Evolutionary conservation across 202 grass and related monocot species (phyloP), one percentile per base, ranked within the genome.

Genomic region (Schoenoplectus tabernaemontani): DNA sequence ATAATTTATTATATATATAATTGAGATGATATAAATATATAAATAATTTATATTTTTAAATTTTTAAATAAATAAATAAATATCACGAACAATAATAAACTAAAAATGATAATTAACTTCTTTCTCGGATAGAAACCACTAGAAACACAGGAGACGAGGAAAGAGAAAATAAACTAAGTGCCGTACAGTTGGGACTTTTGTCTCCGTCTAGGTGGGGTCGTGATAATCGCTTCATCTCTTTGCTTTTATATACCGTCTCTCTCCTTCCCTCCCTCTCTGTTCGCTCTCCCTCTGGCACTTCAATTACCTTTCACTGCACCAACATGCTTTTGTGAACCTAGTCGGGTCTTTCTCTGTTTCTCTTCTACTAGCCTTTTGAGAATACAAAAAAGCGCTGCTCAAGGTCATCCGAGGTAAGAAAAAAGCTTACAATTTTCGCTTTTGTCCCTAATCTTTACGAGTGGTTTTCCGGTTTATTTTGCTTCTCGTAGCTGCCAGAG

Each of bases 231-330:
- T 34, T 6, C 24, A 15, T 32, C 28, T 57, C 81, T 43, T 59
- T 28, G 9, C 19, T 78, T 78, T 78, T 78, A 59, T 78, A 43
- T 73, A 47, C 51, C 81, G 43, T 24, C 62, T 63, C 60, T 53
- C 48, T 53, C 3, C 13, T 15, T 13, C 46, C 10, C 13, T 4
- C 16, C 11, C 61, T 70, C 53, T 82, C 37, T 58, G 3, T 56
- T 56, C 36, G 15, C 22, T 62, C 61, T 64, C 32, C 11, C n/a
- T n/a, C n/a, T n/a, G n/a, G n/a, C 34, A 38, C 62, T 39, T 65
- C 33, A 34, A 63, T 63, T 24, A 3, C 60, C 60, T 66, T 20
- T 20, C 17, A 41, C 63, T 66, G 63, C 20, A 39, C 34, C 63
- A 39, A 33, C 17, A 13, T 38, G 33, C 63, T 66, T 66, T 66